These are phyloP conservation scores for Obba rivulosa DNA, from an alignment of 768 basidiomycete species.

Conservation along the genomic window DNA sequence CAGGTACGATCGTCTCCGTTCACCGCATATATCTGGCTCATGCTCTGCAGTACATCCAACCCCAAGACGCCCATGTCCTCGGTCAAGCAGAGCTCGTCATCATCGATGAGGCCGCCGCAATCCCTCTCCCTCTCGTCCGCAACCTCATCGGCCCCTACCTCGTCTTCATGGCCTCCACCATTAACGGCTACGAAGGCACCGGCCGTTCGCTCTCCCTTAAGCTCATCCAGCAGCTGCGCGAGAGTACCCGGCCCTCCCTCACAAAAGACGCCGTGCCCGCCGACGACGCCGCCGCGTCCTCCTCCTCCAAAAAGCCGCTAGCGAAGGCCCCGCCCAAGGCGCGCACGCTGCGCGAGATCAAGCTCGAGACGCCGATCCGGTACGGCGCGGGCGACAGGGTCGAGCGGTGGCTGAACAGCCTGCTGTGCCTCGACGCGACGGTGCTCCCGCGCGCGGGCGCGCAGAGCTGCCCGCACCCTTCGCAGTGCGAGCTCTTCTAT, in stretches of 20 bases:
- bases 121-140: constrained; percentile 91
- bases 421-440: constrained; percentile 90
- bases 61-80: constrained; percentile 94
- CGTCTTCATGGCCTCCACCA: constrained; percentile 98
- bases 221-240: constrained; percentile 93
- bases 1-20: constrained; percentile 52
- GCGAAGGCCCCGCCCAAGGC: constrained; percentile 58
- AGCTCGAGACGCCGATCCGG: constrained; percentile 92
- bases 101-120: constrained; percentile 98
- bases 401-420: constrained; percentile 88
- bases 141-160: constrained; percentile 95
- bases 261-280: constrained; percentile 49
- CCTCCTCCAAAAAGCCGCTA: constrained; percentile 45
- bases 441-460: constrained; percentile 42
- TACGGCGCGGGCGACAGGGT: constrained; percentile 83
- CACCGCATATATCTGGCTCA: not conserved
- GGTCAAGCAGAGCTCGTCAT: constrained; percentile 97
- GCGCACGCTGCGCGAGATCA: constrained; percentile 85
- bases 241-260: constrained; percentile 77
- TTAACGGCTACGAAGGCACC: constrained; percentile 99
- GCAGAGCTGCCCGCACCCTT: constrained; percentile 92
- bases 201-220: constrained; percentile 98
- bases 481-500: constrained; percentile 90
- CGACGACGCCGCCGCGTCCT: constrained; percentile 37
- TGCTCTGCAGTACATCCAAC: constrained; percentile 84